phyloP scores from a whole-genome alignment of 192 early-diverging fungal genomes.

The Coemansia sp. region DNA sequence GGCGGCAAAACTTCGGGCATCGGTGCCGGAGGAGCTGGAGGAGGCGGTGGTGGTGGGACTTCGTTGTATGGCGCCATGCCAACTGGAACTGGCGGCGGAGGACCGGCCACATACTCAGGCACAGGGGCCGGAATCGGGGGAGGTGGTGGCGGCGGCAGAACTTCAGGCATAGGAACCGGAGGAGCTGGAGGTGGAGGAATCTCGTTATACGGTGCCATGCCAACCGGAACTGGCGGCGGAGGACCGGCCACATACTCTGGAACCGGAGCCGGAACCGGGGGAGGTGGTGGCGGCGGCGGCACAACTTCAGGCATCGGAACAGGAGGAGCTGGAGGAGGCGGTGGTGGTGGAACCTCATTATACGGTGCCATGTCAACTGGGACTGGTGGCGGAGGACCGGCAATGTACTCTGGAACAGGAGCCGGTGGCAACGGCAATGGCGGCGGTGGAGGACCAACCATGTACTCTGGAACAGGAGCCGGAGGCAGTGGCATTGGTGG shows the following conservation, averaged over 20 bases:
- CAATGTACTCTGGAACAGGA: conserved; percentile 8
- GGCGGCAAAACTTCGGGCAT: conserved; percentile 1
- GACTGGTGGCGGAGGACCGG: conserved; percentile 3
- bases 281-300: conserved; percentile 2
- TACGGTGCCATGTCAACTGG: conserved; percentile 13
- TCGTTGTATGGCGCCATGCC: conserved; percentile 13
- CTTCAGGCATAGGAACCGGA: conserved; percentile 12
- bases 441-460: conserved; percentile 9
- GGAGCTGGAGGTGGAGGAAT: conserved; percentile 16
- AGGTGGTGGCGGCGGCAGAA: conserved; percentile 3
- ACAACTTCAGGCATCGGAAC: conserved; percentile 6
- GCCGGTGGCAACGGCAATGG: not conserved
- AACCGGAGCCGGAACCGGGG: too few relatives aligned
- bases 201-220: conserved; percentile 7
- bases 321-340: conserved; percentile 18
- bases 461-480: conserved; percentile 9
- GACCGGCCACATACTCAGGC: conserved; percentile 13
- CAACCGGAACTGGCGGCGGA: conserved; percentile 4
- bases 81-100: conserved; percentile 8
- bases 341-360: conserved; percentile 13
- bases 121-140: not conserved
- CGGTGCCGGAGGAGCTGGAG: conserved; percentile 16
- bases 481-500: conserved; percentile 2
- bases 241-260: too few relatives aligned
- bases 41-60: conserved; percentile 14